These are phyloP conservation scores for Mucor ambiguus DNA, from an alignment of 371 early-diverging fungal species.

Conservation along the genomic window DNA sequence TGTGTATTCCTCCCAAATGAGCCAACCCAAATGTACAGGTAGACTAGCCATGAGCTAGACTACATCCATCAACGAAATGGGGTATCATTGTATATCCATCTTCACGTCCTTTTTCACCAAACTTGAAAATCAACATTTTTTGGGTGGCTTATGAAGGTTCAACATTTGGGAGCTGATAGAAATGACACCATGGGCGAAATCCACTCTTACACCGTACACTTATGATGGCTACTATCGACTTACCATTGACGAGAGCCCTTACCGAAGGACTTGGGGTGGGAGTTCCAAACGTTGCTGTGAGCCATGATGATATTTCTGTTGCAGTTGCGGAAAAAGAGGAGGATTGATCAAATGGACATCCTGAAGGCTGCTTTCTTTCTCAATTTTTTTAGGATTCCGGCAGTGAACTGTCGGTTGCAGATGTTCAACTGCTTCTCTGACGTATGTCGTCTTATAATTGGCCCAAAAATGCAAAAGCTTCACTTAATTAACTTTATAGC, in stretches of 20 bases:
- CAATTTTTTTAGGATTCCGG: conserved; percentile 6
- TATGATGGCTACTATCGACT: background rate
- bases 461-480: conserved; percentile 6
- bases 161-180: background rate
- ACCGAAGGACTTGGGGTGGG: conserved; percentile 95
- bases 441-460: conserved; percentile 14
- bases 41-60: background rate
- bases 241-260: conserved; percentile 98
- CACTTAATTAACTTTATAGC: background rate
- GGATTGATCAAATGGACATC: conserved; percentile 11
- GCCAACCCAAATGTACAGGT: background rate
- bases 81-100: background rate
- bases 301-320: conserved; percentile 69
- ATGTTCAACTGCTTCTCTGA: background rate
- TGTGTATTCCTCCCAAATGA: background rate
- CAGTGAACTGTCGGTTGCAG: background rate
- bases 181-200: background rate
- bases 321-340: conserved; percentile 28
- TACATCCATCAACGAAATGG: background rate
- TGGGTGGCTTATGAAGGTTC: conserved; percentile 10
- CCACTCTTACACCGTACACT: background rate
- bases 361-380: conserved; percentile 5
- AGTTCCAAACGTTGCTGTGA: conserved; percentile 96
- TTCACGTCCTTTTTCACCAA: conserved; percentile 1
- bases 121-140: conserved; percentile 5